Conservation (phyloP, 2,329 filamentous ascomycete species). For the Aspergillus calidoustus region DNA sequence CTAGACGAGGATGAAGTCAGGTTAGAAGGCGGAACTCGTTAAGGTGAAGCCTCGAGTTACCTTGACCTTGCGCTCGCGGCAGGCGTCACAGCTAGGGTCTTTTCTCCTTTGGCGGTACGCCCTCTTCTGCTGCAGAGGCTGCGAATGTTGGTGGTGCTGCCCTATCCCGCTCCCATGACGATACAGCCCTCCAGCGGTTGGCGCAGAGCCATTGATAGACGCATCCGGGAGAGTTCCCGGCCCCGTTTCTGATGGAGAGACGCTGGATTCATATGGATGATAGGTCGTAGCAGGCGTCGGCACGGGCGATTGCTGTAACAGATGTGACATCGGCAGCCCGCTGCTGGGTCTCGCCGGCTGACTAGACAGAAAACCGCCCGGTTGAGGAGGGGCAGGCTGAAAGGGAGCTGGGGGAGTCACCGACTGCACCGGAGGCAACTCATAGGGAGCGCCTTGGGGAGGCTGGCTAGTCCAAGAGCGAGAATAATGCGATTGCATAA, state of each 20-base stretch:
- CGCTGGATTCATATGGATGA: constrained; percentile 45
- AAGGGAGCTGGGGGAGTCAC: constrained; percentile 38
- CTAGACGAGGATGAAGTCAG: constrained; percentile 37
- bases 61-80: constrained; percentile 78
- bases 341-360: constrained; percentile 45
- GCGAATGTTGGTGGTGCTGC: constrained; percentile 59
- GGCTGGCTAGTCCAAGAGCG: constrained; percentile 32
- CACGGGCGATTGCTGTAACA: constrained; percentile 40
- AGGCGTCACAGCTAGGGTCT: constrained; percentile 96
- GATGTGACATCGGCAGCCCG: constrained; percentile 47
- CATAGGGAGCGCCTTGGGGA: constrained; percentile 34
- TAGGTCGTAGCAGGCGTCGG: constrained; percentile 36
- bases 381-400: constrained; percentile 26
- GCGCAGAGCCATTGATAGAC: constrained; percentile 44
- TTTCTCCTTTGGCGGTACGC: constrained; percentile 94
- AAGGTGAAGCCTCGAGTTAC: constrained; percentile 39
- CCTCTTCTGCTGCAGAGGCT: constrained; percentile 77
- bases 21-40: neutral
- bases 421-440: constrained; percentile 42
- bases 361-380: constrained; percentile 39
- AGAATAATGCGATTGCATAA: constrained; percentile 42
- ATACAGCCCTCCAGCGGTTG: constrained; percentile 39
- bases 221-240: constrained; percentile 41
- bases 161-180: constrained; percentile 50
- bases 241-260: constrained; percentile 45